Conservation (phyloP, 257 asterid genomes). For the Solanum gandarillasii region DNA sequence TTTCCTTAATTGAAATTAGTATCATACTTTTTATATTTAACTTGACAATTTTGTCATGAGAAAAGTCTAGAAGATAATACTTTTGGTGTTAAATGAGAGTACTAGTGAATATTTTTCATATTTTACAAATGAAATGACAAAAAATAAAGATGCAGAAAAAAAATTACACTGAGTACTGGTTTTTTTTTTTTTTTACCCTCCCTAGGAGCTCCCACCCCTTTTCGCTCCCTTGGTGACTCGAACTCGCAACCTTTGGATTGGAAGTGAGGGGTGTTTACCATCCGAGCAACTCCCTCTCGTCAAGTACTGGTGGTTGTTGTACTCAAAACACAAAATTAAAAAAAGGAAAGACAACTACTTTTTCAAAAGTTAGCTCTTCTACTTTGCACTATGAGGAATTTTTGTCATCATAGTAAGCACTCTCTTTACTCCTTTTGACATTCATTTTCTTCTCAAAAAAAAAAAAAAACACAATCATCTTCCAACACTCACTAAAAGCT, state of each 20-base stretch:
- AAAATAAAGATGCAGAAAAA: neutral
- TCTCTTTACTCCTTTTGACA: constrained; percentile 10
- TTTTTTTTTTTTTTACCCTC: too few species aligned
- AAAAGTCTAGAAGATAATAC: too few species aligned
- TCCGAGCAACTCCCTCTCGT: too few species aligned
- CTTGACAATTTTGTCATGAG: neutral
- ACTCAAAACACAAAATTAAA: neutral
- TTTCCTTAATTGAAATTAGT: too few species aligned
- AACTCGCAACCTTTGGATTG: too few species aligned
- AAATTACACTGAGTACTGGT: too few species aligned
- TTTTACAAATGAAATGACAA: neutral
- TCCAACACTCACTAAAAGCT: constrained; percentile 1
- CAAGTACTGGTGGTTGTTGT: neutral
- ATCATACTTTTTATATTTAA: too few species aligned
- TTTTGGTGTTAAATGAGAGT: too few species aligned
- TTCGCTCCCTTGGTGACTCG: too few species aligned
- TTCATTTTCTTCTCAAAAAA: neutral
- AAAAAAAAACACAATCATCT: neutral
- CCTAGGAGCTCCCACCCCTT: too few species aligned
- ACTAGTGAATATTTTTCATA: neutral
- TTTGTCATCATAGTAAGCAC: constrained; percentile 50
- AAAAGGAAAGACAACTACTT: constrained; percentile 29
- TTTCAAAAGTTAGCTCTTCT: constrained; percentile 36
- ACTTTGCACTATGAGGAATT: constrained; percentile 28
- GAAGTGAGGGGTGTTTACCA: too few species aligned